These are phyloP conservation scores for Dryadomyces sulphureus DNA, from an alignment of 2,329 filamentous ascomycete genomes.

Conservation along the genomic window DNA sequence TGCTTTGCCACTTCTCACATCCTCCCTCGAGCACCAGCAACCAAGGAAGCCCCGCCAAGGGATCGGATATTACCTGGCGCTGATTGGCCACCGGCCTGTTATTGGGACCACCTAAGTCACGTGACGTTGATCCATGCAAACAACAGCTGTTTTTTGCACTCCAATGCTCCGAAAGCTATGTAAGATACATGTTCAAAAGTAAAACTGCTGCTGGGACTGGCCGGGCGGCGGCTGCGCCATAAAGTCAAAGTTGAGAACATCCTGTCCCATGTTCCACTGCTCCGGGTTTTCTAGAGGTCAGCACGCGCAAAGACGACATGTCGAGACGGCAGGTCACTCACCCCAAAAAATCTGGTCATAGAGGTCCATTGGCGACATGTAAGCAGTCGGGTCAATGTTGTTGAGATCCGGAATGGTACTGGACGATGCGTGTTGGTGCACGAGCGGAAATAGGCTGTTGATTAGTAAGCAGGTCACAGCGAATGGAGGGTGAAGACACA, in stretches of 20 bases:
- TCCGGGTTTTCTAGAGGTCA: constrained; percentile 36
- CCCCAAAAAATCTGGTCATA: constrained; percentile 57
- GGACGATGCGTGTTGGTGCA: constrained; percentile 15
- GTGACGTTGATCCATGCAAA: not conserved
- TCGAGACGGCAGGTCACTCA: constrained; percentile 19
- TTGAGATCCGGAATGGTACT: constrained; percentile 24
- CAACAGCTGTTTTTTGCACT: not conserved
- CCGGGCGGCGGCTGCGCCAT: constrained; percentile 43
- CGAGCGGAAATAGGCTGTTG: constrained; percentile 15
- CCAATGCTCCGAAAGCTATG: not conserved
- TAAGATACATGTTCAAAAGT: constrained; percentile 25
- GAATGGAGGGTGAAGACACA: not conserved
- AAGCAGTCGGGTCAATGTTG: constrained; percentile 37
- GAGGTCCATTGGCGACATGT: constrained; percentile 52
- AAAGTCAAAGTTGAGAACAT: constrained; percentile 46
- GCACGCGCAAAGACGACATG: constrained; percentile 1
- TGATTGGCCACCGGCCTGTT: too few relatives aligned
- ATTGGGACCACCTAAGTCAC: not conserved
- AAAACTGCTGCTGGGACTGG: constrained; percentile 39
- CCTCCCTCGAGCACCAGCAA: too few relatives aligned
- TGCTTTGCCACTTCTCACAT: not conserved
- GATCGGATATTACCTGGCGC: too few relatives aligned
- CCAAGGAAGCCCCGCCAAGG: too few relatives aligned
- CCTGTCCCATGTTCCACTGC: constrained; percentile 40
- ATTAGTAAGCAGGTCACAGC: not conserved